Conservation (phyloP, 2,329 filamentous ascomycete genomes). For the Colletotrichum australisinense region DNA sequence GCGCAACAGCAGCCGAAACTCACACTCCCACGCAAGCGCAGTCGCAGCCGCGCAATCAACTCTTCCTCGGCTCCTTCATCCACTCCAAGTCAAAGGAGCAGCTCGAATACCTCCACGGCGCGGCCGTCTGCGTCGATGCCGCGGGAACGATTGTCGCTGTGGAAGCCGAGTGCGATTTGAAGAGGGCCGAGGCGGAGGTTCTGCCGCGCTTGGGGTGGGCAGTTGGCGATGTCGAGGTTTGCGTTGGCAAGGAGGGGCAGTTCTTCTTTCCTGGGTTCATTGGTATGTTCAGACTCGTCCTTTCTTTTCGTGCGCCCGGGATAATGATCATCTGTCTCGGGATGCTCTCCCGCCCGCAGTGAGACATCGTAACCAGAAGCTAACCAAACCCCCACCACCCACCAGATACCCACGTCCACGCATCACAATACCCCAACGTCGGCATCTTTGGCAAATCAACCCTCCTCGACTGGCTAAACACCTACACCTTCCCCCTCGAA, state of each 20-base stretch:
- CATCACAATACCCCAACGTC: constrained; percentile 92
- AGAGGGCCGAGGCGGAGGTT: constrained; percentile 47
- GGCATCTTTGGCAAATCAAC: constrained; percentile 95
- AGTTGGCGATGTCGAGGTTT: constrained; percentile 50
- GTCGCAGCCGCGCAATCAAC: constrained; percentile 46
- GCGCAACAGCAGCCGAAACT: background rate
- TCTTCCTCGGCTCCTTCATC: constrained; percentile 67
- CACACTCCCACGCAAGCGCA: background rate
- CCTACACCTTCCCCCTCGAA: constrained; percentile 95
- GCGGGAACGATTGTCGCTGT: constrained; percentile 63
- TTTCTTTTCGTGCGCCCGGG: no score
- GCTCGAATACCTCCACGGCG: constrained; percentile 63
- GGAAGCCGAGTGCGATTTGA: constrained; percentile 47
- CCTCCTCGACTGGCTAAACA: constrained; percentile 92
- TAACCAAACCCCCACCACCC: constrained; percentile 3
- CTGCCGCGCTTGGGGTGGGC: constrained; percentile 59
- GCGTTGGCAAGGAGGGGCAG: constrained; percentile 57
- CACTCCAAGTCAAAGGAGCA: constrained; percentile 60
- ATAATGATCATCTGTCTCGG: background rate
- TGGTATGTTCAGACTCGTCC: constrained; percentile 53
- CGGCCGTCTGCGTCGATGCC: constrained; percentile 62
- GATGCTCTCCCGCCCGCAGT: background rate
- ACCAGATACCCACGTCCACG: constrained; percentile 93
- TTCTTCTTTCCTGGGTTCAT: constrained; percentile 91
- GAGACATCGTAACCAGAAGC: background rate